Evolutionary conservation across 495 filamentous ascomycete genomes (phyloP), one percentile per base, ranked within the genome.

Genomic region (Sabuloglossum arenarium): DNA sequence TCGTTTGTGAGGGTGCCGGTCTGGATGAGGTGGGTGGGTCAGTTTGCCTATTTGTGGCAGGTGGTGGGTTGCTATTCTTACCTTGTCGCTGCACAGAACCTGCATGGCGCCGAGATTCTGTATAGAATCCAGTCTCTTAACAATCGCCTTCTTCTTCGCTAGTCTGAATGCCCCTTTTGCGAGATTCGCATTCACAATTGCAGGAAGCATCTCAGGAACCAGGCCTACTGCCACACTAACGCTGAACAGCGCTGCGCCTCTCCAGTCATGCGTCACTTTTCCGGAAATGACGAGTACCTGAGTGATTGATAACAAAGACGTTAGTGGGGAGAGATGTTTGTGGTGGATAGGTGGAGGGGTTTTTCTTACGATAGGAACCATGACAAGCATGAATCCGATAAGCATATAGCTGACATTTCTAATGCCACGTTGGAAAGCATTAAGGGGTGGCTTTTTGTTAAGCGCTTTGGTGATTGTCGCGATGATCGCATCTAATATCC

Each of bases 121-220:
- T 6, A 55, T 55, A 5, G 53, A 32, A 42, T 55, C 53, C 14
- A 55, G n/a, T 29, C 53, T 31, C 31, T 55, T 55, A 16, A 55
- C 53, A n/a, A 55, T 55, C 5, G 53, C 53, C 24, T 42, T 55
- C 53, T 47, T 32, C 23, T 42, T 55, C 4, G 53, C 29, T 16
- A 55, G 53, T 0, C 14, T 3, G 23, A 34, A 42, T 9, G 53
- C 53, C 1, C 53, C 53, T 3, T 29, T 28, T 6, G 53, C 53
- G 6, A 55, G 28, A 42, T 55, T 55, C 12, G 53, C 53, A 14
- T 55, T 55, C 1, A 55, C 53, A 12, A 55, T 55, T n/a, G 53
- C 53, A 10, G 53, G 53, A 19, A 55, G 53, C 53, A 55, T 55
- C n/a, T 55, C 53, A 23, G 53, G 53, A 5, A 55, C 53, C n/a